phyloP scores from a whole-genome alignment of 495 filamentous ascomycete species.

The Bacidia gigantensis region DNA sequence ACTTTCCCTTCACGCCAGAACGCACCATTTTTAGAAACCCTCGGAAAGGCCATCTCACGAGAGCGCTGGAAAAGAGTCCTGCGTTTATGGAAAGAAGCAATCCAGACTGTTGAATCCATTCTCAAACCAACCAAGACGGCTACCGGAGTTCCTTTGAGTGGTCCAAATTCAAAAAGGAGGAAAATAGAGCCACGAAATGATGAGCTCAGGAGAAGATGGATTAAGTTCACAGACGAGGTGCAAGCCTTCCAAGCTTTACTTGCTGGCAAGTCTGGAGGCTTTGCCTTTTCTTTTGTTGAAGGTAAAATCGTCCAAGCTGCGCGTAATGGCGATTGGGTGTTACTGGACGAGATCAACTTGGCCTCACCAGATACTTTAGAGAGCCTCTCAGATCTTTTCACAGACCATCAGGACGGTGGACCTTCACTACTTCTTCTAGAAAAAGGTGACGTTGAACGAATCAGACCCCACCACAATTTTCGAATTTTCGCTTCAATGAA shows the following conservation, averaged over 20 bases:
- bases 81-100: conserved; percentile 75
- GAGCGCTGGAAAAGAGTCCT: conserved; percentile 74
- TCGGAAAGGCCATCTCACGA: conserved; percentile 64
- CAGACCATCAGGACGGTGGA: conserved; percentile 44
- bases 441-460: conserved; percentile 75
- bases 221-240: conserved; percentile 60
- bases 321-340: conserved; percentile 90
- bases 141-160: conserved; percentile 26
- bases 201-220: conserved; percentile 62
- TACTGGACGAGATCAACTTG: conserved; percentile 96
- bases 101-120: conserved; percentile 68
- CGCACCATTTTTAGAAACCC: conserved; percentile 62
- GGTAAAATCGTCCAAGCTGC: conserved; percentile 86
- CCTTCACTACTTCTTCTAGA: conserved; percentile 84
- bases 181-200: conserved; percentile 59
- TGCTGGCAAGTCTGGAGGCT: conserved; percentile 60
- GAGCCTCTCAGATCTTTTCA: conserved; percentile 75
- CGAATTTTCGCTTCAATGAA: conserved; percentile 98
- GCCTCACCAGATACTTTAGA: conserved; percentile 90
- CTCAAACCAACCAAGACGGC: conserved; percentile 33
- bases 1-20: conserved; percentile 83
- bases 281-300: conserved; percentile 92
- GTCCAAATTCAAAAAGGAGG: conserved; percentile 65
- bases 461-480: conserved; percentile 84
- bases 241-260: conserved; percentile 70